A percentile compares a stretch with the other conserved stretches of the same genome.
phyloP scores from a whole-genome alignment of 495 filamentous ascomycete genomes.

The Xylaria bambusicola region DNA sequence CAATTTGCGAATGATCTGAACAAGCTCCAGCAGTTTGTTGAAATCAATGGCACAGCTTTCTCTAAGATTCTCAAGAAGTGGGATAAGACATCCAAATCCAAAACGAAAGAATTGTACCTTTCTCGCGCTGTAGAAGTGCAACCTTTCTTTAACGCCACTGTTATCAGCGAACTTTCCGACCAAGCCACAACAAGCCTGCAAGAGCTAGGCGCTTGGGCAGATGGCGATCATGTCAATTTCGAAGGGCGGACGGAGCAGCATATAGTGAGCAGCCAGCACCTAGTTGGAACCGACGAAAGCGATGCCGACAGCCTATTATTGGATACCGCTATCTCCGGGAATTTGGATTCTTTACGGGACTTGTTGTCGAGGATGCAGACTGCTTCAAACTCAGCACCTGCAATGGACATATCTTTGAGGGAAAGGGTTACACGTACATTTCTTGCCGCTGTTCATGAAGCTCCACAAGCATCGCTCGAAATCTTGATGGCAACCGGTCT shows the following conservation, averaged over 20 bases:
- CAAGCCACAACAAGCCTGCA: constrained; percentile 91
- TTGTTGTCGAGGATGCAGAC: constrained; percentile 53
- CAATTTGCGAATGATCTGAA: constrained; percentile 95
- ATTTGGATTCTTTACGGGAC: constrained; percentile 57
- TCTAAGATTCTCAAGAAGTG: constrained; percentile 99
- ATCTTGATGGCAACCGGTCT: constrained; percentile 76
- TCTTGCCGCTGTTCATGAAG: constrained; percentile 81
- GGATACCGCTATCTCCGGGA: constrained; percentile 78
- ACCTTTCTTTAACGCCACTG: constrained; percentile 94
- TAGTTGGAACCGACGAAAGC: constrained; percentile 72
- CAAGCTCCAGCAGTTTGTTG: constrained; percentile 97
- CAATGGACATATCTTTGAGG: constrained; percentile 47
- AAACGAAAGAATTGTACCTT: constrained; percentile 95
- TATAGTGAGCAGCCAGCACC: constrained; percentile 60
- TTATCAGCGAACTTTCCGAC: constrained; percentile 94
- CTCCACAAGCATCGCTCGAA: constrained; percentile 72
- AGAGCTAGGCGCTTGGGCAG: constrained; percentile 93
- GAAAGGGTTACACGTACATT: constrained; percentile 87
- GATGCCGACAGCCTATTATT: constrained; percentile 88
- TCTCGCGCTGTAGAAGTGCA: constrained; percentile 96
- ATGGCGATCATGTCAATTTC: constrained; percentile 87
- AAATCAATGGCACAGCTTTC: constrained; percentile 95
- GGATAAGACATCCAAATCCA: constrained; percentile 99
- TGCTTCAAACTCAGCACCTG: constrained; percentile 38
- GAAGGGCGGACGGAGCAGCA: constrained; percentile 64